Evolutionary conservation across 148 eudicot species (phyloP).

Genomic region (Camellia japonica): DNA sequence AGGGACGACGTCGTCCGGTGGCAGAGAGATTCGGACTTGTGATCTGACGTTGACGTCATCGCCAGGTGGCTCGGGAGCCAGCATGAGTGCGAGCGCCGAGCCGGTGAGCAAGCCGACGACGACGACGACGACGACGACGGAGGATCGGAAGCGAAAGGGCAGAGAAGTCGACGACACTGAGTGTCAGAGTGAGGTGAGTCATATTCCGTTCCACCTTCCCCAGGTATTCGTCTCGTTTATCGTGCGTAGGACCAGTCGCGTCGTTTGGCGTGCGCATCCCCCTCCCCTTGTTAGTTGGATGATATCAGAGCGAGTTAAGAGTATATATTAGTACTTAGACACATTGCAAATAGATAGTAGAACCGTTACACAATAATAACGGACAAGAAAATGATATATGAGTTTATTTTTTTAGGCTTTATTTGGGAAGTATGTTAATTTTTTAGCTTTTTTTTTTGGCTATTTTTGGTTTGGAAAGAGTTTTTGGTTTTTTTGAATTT

Average conservation of each 20-base stretch:
- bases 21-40: slow-evolving; percentile 31
- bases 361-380: no score
- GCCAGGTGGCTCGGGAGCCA: slow-evolving; percentile 33
- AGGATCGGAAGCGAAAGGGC: slow-evolving; percentile 56
- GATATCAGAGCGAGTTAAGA: not conserved
- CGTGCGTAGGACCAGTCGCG: slow-evolving; percentile 13
- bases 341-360: no score
- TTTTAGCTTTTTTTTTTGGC: no score
- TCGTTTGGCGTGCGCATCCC: slow-evolving; percentile 10
- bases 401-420: no score
- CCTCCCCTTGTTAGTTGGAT: not conserved
- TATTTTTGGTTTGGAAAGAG: no score
- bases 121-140: not conserved
- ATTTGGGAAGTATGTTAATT: no score
- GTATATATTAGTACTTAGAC: no score
- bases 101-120: slow-evolving; percentile 2
- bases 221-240: slow-evolving; percentile 12
- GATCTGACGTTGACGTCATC: slow-evolving; percentile 46
- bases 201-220: not conserved
- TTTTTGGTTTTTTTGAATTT: no score
- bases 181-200: slow-evolving; percentile 44
- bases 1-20: slow-evolving; percentile 16
- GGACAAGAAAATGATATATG: no score
- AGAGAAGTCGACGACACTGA: slow-evolving; percentile 37
- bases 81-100: slow-evolving; percentile 36